Evolutionary conservation across 371 early-diverging fungal species (phyloP).

Genomic region (Mucor ambiguus): DNA sequence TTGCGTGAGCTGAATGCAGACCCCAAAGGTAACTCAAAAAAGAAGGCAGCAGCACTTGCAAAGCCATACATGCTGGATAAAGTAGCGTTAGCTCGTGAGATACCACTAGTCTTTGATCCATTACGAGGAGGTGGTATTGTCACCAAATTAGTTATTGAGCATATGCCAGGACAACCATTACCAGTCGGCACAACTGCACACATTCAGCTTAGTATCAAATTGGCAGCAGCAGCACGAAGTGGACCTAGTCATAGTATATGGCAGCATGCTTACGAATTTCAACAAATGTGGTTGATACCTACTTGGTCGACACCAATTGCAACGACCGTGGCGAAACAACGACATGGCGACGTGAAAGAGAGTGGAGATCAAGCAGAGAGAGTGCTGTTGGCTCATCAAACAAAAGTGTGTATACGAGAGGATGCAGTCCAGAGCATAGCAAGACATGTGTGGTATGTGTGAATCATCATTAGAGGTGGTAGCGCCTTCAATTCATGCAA

Average conservation of each 20-base stretch:
- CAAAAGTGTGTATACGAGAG: slow-evolving; percentile 31
- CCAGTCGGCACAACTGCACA: slow-evolving; percentile 1
- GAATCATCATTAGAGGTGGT: background rate
- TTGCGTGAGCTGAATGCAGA: slow-evolving; percentile 15
- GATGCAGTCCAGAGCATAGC: slow-evolving; percentile 47
- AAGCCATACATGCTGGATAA: slow-evolving; percentile 9
- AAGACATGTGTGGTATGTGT: slow-evolving; percentile 45
- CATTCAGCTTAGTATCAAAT: slow-evolving; percentile 22
- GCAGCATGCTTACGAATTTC: slow-evolving; percentile 22
- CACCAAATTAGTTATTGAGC: slow-evolving; percentile 27
- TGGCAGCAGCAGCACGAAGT: slow-evolving; percentile 3
- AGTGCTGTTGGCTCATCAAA: background rate
- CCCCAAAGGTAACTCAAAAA: slow-evolving; percentile 11
- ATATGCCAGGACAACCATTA: slow-evolving; percentile 12
- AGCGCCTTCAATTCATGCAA: background rate
- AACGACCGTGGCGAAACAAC: slow-evolving; percentile 14
- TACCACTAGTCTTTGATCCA: slow-evolving; percentile 33
- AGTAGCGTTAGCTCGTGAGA: slow-evolving; percentile 4
- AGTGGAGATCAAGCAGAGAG: slow-evolving; percentile 36
- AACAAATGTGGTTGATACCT: slow-evolving; percentile 39
- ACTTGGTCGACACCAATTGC: slow-evolving; percentile 37
- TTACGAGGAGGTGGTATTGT: slow-evolving; percentile 37
- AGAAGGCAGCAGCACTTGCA: slow-evolving; percentile 1
- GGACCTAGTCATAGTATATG: slow-evolving; percentile 25
- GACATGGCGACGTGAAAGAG: slow-evolving; percentile 14